These are phyloP conservation scores for Fusarium pseudograminearum DNA, from an alignment of 2,329 filamentous ascomycete genomes.

Conservation along the genomic window DNA sequence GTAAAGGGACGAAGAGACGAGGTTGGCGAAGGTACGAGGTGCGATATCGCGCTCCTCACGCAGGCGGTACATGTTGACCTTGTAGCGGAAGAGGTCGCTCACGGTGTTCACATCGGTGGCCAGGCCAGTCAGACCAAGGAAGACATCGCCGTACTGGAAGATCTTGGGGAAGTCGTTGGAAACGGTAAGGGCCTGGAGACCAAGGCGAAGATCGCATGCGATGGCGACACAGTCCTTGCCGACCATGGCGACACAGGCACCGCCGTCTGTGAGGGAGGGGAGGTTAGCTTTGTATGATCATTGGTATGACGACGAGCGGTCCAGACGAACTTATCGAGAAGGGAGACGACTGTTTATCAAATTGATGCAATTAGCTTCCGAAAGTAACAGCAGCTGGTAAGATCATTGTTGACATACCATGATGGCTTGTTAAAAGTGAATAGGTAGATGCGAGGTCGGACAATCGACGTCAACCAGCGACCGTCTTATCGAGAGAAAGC, in stretches of 20 bases:
- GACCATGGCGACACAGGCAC: conserved; percentile 97
- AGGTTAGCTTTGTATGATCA: conserved; percentile 27
- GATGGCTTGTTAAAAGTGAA: conserved; percentile 40
- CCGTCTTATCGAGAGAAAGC: conserved; percentile 28
- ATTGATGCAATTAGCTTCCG: conserved; percentile 49
- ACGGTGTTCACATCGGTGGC: conserved; percentile 96
- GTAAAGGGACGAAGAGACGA: conserved; percentile 91
- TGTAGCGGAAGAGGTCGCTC: conserved; percentile 97
- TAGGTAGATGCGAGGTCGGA: conserved; percentile 38
- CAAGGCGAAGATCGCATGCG: conserved; percentile 97
- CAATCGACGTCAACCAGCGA: conserved; percentile 43
- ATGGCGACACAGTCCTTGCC: conserved; percentile 99
- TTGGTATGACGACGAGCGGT: conserved; percentile 2
- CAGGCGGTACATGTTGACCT: conserved; percentile 99
- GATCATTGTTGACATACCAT: conserved; percentile 47
- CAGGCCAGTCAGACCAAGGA: conserved; percentile 94
- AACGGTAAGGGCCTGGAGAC: conserved; percentile 94
- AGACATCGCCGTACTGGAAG: conserved; percentile 96
- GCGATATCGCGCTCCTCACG: conserved; percentile 97
- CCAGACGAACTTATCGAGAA: conserved; percentile 88
- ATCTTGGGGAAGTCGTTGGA: conserved; percentile 99
- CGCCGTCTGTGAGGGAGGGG: conserved; percentile 70
- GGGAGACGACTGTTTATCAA: conserved; percentile 76
- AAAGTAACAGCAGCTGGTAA: neutral
- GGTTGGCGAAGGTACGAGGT: conserved; percentile 94